A percentile compares a stretch with the other conserved stretches of the same genome.
Conservation (phyloP, 2,329 filamentous ascomycete species). For the Aspergillus carbonarius region DNA sequence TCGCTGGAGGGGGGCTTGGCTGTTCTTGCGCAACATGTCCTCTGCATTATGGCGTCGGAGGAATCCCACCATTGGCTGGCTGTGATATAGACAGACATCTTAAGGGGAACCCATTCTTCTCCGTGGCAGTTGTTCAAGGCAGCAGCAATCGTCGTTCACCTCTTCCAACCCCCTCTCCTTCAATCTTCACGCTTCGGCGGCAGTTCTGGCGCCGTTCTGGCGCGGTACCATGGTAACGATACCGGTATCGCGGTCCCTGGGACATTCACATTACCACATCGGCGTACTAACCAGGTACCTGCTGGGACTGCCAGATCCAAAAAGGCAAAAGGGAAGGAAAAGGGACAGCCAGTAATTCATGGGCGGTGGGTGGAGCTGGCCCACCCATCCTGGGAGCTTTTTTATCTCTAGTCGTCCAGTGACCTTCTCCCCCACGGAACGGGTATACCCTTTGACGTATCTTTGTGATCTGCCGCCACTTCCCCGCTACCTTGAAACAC, state of each 20-base stretch:
- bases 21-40: conserved; percentile 6
- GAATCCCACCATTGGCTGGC: conserved; percentile 2
- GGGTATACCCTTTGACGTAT: conserved; percentile 36
- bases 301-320: conserved; percentile 1
- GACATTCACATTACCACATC: background rate
- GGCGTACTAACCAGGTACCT: background rate
- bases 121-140: background rate
- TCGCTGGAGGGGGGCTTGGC: background rate
- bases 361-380: conserved; percentile 14
- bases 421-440: conserved; percentile 25
- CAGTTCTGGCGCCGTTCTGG: background rate
- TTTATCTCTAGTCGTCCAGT: conserved; percentile 14
- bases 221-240: background rate
- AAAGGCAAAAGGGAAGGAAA: conserved; percentile 5
- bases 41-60: conserved; percentile 3
- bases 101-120: background rate
- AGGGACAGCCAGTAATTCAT: conserved; percentile 8
- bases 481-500: conserved; percentile 38
- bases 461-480: conserved; percentile 28
- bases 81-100: background rate
- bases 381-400: conserved; percentile 14
- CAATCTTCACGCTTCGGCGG: background rate
- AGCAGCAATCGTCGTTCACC: background rate
- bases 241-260: background rate
- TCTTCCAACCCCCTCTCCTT: background rate